phyloP scores from a whole-genome alignment of 2,329 filamentous ascomycete species.

The Cyphellophora attinorum region DNA sequence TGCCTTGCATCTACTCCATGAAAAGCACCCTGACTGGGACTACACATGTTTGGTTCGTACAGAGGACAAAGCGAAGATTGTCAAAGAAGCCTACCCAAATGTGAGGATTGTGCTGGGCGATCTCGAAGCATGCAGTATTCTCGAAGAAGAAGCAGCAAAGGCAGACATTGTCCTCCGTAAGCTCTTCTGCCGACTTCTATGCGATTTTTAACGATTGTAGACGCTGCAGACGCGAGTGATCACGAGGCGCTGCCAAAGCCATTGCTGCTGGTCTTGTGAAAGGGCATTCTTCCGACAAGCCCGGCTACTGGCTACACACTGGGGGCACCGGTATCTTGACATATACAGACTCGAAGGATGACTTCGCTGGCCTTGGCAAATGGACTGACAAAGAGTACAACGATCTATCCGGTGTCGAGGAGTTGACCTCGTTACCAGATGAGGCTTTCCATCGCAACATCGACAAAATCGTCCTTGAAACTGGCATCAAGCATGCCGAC shows the following conservation, averaged over 20 bases:
- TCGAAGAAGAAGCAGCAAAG: constrained; percentile 34
- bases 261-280: constrained; percentile 25
- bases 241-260: constrained; percentile 30
- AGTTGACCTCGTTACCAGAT: constrained; percentile 30
- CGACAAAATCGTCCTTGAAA: constrained; percentile 55
- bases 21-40: constrained; percentile 37
- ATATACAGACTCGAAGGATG: constrained; percentile 28
- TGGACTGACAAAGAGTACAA: constrained; percentile 34
- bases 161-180: constrained; percentile 37
- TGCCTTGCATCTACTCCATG: constrained; percentile 32
- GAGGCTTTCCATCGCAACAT: constrained; percentile 53
- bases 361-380: constrained; percentile 27
- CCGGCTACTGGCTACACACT: constrained; percentile 33
- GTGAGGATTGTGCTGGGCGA: constrained; percentile 32
- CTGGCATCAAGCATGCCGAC: constrained; percentile 32
- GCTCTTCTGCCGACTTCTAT: constrained; percentile 11
- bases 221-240: constrained; percentile 26
- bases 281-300: constrained; percentile 22
- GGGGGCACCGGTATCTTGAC: constrained; percentile 34
- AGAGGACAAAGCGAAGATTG: constrained; percentile 29
- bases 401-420: constrained; percentile 32
- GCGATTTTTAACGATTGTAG: constrained; percentile 2
- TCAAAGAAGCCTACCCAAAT: constrained; percentile 29
- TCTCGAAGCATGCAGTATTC: constrained; percentile 28
- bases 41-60: constrained; percentile 34